phyloP scores from a whole-genome alignment of 1,284 basidiomycete genomes.

The Blastosporella zonata region DNA sequence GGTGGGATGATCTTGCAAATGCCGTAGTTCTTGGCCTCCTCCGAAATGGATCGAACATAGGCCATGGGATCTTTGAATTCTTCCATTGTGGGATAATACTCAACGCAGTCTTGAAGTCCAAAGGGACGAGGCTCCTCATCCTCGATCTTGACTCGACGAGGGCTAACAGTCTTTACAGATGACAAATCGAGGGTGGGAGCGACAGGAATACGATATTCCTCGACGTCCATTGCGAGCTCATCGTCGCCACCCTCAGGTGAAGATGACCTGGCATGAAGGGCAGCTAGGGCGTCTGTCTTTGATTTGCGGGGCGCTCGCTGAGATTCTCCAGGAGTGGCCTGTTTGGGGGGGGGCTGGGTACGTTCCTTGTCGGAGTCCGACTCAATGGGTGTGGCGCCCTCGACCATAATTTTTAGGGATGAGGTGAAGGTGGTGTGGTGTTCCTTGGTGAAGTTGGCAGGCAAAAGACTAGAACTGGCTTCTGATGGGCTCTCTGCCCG shows the following conservation, averaged over 20 bases:
- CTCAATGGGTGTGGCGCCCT: constrained; percentile 58
- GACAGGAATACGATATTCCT: constrained; percentile 56
- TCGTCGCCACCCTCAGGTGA: constrained; percentile 49
- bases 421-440: constrained; percentile 54
- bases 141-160: constrained; percentile 37
- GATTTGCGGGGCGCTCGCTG: constrained; percentile 81
- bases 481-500: constrained; percentile 41
- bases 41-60: constrained; percentile 86
- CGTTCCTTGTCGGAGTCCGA: constrained; percentile 31
- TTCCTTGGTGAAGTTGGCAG: constrained; percentile 43
- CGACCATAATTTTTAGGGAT: constrained; percentile 64
- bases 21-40: constrained; percentile 76
- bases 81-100: constrained; percentile 83
- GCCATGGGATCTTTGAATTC: constrained; percentile 96
- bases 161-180: constrained; percentile 64
- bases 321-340: constrained; percentile 37
- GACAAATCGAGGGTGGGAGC: constrained; percentile 61
- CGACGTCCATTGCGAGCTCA: constrained; percentile 35
- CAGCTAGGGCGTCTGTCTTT: constrained; percentile 79
- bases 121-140: constrained; percentile 61
- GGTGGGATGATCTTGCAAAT: constrained; percentile 98
- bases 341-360: constrained; percentile 23
- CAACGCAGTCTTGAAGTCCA: constrained; percentile 87
- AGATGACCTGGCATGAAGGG: constrained; percentile 60
- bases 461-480: constrained; percentile 36